Base-by-base conservation (phyloP, 352 stramenopile species). In the Phytophthora sojae region DNA sequence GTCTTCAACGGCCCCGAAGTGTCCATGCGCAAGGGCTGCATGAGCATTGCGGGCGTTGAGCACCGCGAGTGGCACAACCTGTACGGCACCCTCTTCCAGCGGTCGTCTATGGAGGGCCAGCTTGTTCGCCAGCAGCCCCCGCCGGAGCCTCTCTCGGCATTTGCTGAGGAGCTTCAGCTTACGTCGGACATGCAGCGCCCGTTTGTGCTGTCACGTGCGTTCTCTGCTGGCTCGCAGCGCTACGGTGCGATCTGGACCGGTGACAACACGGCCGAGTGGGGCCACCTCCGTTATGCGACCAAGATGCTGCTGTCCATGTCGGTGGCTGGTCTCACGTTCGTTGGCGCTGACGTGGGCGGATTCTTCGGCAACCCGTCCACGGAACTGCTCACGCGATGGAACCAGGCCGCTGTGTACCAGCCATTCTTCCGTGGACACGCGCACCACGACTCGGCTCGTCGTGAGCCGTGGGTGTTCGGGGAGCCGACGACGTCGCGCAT, bases 1-100 rank as follows among this genome's bases (percentile, higher is more conserved):
- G 98, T 99, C 17, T 99, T 99, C 70, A 99, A 99, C 67, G 98
- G 98, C 15, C 98, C 98, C 0, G 98, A 99, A 81, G 98, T 99
- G n/a, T 97, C 94, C 0, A 99, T 99, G 97, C 87, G 91, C 68
- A 99, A 99, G 78, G 93, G 98, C 69, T 85, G 91, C 39, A 71
- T 88, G 44, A 99, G 96, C 69, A 68, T 99, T 11, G 79, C 91
- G 4, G 97, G 95, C 25, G 85, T 98, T 14, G 98, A 99, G 82
- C 98, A 99, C 81, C 91, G 98, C 39, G 97, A 99, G 75, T 99
- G 98, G 98, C 98, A 99, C 85, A 99, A 99, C 79, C 70, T 99
- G n/a, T 99, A 99, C 75, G 98, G 98, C 47, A 98, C 99, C 71
- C 98, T 99, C 58, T 98, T 99, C 80, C 97, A 99, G 72, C 88